Conservation (phyloP, 2,329 filamentous ascomycete species). For the Cyphellophora attinorum region DNA sequence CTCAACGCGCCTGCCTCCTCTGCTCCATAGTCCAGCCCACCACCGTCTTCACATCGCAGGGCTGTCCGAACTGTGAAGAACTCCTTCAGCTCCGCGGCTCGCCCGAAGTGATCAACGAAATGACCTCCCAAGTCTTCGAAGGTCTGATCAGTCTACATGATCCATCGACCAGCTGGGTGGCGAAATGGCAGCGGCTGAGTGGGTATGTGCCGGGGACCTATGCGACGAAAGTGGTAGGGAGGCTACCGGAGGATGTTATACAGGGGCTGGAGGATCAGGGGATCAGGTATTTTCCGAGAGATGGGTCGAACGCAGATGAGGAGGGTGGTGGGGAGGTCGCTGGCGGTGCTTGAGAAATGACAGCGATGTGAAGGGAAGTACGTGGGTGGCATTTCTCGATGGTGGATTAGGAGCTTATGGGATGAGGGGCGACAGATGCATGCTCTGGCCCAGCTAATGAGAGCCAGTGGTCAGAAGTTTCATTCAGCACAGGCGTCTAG, state of each 20-base stretch:
- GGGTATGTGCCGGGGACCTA: conserved; percentile 83
- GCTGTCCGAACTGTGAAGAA: conserved; percentile 94
- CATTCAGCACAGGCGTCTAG: no score
- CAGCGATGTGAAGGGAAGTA: no score
- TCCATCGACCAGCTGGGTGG: conserved; percentile 81
- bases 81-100: conserved; percentile 76
- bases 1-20: conserved; percentile 95
- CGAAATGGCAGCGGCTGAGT: conserved; percentile 90
- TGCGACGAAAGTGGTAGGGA: conserved; percentile 83
- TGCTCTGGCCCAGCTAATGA: no score
- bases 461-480: no score
- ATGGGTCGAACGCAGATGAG: conserved; percentile 37
- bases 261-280: conserved; percentile 48
- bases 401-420: no score
- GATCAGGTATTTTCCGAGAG: conserved; percentile 50
- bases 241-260: conserved; percentile 50
- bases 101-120: conserved; percentile 74
- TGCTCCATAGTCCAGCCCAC: conserved; percentile 69
- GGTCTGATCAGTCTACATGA: conserved; percentile 79
- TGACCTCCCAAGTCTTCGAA: conserved; percentile 93
- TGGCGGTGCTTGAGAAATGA: no score
- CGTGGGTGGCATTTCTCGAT: no score
- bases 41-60: conserved; percentile 74
- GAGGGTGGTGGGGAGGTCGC: conserved; percentile 18
- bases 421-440: no score